Percentiles rank a stretch among this genome's conserved stretches.
Evolutionary conservation across 1,284 basidiomycete genomes (phyloP).

Genomic region (Irpex rosettiformis): DNA sequence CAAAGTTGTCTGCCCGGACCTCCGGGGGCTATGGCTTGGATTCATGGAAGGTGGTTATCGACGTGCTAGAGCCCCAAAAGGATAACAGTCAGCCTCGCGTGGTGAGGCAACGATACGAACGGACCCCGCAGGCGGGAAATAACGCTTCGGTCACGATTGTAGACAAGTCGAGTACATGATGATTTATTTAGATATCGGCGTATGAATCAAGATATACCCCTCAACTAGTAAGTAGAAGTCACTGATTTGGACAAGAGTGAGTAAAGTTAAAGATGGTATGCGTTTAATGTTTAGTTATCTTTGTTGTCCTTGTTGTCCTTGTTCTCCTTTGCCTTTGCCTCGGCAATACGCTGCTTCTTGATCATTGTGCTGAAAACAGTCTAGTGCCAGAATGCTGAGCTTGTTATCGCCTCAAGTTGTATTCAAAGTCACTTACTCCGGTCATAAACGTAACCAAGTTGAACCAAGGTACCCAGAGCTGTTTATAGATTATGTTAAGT

Average conservation of each 20-base stretch:
- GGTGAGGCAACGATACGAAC: constrained; percentile 48
- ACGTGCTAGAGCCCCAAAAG: constrained; percentile 42
- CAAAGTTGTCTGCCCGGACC: constrained; percentile 53
- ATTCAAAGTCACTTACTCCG: constrained; percentile 43
- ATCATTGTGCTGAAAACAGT: constrained; percentile 71
- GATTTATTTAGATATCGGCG: background rate
- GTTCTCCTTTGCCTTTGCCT: constrained; percentile 43
- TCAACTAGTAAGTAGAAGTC: background rate
- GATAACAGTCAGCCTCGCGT: constrained; percentile 21
- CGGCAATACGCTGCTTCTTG: constrained; percentile 57
- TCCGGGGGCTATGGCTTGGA: constrained; percentile 65
- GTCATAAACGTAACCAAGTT: constrained; percentile 63
- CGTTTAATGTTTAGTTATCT: constrained; percentile 25
- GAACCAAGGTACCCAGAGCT: constrained; percentile 79
- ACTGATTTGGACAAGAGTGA: background rate
- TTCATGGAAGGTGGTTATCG: constrained; percentile 63
- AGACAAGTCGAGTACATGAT: constrained; percentile 17
- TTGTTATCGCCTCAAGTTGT: background rate
- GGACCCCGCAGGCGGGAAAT: constrained; percentile 39
- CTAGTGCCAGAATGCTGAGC: constrained; percentile 33
- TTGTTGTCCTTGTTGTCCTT: constrained; percentile 37
- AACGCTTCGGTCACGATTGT: constrained; percentile 42
- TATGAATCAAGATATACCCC: background rate
- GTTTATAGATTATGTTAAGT: background rate
- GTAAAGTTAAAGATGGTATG: background rate